A percentile compares a stretch with the other conserved stretches of the same genome.
Evolutionary conservation across 768 basidiomycete species (phyloP).

Genomic region (Serendipita vermifera): DNA sequence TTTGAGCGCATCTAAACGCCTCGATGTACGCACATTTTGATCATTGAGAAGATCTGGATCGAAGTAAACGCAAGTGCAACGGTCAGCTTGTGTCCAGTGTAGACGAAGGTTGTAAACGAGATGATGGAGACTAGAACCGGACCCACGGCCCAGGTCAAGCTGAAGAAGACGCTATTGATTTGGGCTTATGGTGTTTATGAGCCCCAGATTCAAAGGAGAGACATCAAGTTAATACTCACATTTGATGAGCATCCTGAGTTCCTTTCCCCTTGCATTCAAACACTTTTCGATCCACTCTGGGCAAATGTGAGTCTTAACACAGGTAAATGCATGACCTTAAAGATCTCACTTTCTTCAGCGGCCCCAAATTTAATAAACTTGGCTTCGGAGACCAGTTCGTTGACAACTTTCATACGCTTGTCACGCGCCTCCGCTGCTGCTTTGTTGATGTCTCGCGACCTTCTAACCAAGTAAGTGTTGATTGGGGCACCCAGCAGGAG

Average conservation of each 20-base stretch:
- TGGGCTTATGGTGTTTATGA: slow-evolving; percentile 12
- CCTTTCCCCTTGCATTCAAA: slow-evolving; percentile 23
- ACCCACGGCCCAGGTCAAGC: slow-evolving; percentile 24
- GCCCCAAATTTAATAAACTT: slow-evolving; percentile 35
- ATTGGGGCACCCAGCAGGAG: slow-evolving; percentile 30
- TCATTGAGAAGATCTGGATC: slow-evolving; percentile 1
- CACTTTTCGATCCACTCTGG: slow-evolving; percentile 31
- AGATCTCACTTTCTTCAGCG: slow-evolving; percentile 25
- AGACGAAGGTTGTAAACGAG: slow-evolving; percentile 26
- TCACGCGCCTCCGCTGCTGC: slow-evolving; percentile 27
- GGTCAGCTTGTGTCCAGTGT: slow-evolving; percentile 25
- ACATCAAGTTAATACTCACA: slow-evolving; percentile 14
- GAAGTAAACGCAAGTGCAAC: slow-evolving; percentile 30
- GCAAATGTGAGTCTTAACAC: too few relatives aligned
- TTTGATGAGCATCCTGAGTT: slow-evolving; percentile 24
- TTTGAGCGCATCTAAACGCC: slow-evolving; percentile 1
- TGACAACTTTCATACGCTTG: slow-evolving; percentile 32
- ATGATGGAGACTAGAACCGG: slow-evolving; percentile 25
- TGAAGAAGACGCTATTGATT: slow-evolving; percentile 22
- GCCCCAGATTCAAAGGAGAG: slow-evolving; percentile 5
- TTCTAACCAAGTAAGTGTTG: slow-evolving; percentile 29
- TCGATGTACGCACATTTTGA: neutral
- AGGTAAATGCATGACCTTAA: too few relatives aligned
- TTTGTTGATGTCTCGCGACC: slow-evolving; percentile 29
- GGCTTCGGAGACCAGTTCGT: slow-evolving; percentile 28